Evolutionary conservation across 78 protist genomes (phyloP).

Genomic region (Dictyostelium citrinum): DNA sequence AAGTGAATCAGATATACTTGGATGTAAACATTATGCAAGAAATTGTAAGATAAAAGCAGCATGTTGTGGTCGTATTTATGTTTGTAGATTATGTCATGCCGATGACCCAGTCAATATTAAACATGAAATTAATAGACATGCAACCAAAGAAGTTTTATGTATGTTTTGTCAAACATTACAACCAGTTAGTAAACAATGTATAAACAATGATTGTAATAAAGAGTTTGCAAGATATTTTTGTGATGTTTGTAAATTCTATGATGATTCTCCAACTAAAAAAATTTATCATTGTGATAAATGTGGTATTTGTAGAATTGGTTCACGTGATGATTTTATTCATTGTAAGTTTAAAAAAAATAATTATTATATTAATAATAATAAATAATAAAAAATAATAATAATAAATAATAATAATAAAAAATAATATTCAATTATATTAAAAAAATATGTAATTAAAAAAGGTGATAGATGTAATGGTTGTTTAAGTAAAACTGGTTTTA

Average conservation of each 20-base stretch:
- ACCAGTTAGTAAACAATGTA: constrained; percentile 38
- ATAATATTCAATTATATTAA: background rate
- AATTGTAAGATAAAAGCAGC: constrained; percentile 37
- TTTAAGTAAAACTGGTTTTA: background rate
- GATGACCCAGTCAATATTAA: background rate
- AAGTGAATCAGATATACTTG: constrained; percentile 7
- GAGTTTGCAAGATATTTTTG: constrained; percentile 47
- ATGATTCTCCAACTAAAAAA: constrained; percentile 20
- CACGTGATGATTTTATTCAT: background rate
- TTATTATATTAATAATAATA: too few species aligned
- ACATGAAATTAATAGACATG: constrained; percentile 60
- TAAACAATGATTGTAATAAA: background rate
- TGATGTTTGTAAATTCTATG: constrained; percentile 39
- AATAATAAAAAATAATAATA: background rate
- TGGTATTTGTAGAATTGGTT: constrained; percentile 54
- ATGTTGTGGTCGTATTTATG: constrained; percentile 50
- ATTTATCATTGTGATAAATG: constrained; percentile 47
- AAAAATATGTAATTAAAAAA: background rate
- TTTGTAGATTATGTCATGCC: constrained; percentile 69
- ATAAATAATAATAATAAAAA: background rate
- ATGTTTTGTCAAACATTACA: constrained; percentile 56
- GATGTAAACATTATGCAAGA: constrained; percentile 71
- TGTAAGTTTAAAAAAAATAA: constrained; percentile 10
- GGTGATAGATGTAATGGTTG: constrained; percentile 6
- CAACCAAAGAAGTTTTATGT: constrained; percentile 46